phyloP scores from a whole-genome alignment of 768 basidiomycete species.

The Kwoniella heveanensis region DNA sequence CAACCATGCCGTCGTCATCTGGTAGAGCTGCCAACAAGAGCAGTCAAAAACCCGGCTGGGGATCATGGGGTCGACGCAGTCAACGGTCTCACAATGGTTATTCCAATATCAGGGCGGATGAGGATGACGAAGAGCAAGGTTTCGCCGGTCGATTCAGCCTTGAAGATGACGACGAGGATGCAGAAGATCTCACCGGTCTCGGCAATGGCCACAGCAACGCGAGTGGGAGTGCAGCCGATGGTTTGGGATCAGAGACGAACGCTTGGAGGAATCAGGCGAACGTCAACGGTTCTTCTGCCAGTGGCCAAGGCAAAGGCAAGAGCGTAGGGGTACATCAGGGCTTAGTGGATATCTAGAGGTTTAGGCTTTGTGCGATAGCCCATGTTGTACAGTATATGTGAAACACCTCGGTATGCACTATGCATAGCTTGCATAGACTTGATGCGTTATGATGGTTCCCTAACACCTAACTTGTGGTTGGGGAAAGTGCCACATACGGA shows the following conservation, averaged over 20 bases:
- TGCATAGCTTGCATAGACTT: neutral
- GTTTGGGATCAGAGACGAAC: conserved; percentile 46
- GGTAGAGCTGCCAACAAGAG: conserved; percentile 7
- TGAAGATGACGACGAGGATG: conserved; percentile 51
- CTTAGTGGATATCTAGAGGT: conserved; percentile 37
- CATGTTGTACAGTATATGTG: no score
- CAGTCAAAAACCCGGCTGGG: conserved; percentile 27
- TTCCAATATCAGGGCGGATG: conserved; percentile 45
- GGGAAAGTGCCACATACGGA: conserved; percentile 1
- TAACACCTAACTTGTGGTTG: no score
- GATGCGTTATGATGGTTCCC: no score
- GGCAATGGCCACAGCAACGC: neutral
- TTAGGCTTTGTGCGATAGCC: no score
- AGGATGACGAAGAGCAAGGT: conserved; percentile 50
- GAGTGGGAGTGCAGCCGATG: conserved; percentile 37
- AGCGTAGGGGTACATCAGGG: conserved; percentile 38
- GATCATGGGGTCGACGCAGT: conserved; percentile 34
- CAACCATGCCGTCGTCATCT: conserved; percentile 2
- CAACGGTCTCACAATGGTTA: conserved; percentile 41
- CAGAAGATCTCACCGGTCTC: conserved; percentile 30
- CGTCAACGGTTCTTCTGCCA: conserved; percentile 2
- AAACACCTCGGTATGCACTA: neutral
- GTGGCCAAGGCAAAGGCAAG: conserved; percentile 14
- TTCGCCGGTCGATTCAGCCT: conserved; percentile 53
- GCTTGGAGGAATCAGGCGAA: conserved; percentile 44